These are phyloP conservation scores for Mycena kentingensis DNA, from an alignment of 768 basidiomycete genomes.

Conservation along the genomic window DNA sequence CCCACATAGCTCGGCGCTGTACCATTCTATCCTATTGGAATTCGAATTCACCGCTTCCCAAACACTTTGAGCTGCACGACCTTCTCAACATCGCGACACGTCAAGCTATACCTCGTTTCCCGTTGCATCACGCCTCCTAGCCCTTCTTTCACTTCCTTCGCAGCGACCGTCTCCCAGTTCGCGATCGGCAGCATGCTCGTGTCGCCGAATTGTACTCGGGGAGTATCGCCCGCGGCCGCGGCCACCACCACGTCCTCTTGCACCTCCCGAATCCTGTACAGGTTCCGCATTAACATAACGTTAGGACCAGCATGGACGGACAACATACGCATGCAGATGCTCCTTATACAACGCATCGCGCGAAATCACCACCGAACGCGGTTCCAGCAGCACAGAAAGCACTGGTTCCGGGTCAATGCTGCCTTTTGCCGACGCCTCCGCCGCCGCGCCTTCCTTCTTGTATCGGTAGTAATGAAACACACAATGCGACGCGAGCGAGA, in stretches of 20 bases:
- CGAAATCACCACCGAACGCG: constrained; percentile 83
- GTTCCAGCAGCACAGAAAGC: constrained; percentile 78
- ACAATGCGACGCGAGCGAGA: constrained; percentile 83
- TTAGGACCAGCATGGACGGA: constrained; percentile 3
- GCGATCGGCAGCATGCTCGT: constrained; percentile 42
- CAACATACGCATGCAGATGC: constrained; percentile 70
- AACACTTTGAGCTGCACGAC: constrained; percentile 43
- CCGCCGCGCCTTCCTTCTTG: constrained; percentile 27
- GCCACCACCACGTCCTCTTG: constrained; percentile 50
- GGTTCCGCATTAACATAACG: constrained; percentile 8
- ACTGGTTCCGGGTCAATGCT: constrained; percentile 66
- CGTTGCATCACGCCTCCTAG: constrained; percentile 60
- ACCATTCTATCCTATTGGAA: not conserved
- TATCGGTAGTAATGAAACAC: constrained; percentile 84
- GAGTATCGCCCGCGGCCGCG: constrained; percentile 23
- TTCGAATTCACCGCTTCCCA: constrained; percentile 26
- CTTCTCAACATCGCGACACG: constrained; percentile 79
- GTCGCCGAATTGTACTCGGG: constrained; percentile 28
- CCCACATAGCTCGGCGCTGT: not conserved
- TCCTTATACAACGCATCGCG: constrained; percentile 65
- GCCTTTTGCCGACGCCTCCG: constrained; percentile 38
- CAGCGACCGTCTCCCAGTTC: constrained; percentile 58
- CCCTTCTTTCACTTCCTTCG: constrained; percentile 43
- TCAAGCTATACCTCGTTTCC: constrained; percentile 73
- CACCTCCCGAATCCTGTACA: constrained; percentile 57